Conservation (phyloP, 148 eudicot species). For the Rhododendron henanense region DNA sequence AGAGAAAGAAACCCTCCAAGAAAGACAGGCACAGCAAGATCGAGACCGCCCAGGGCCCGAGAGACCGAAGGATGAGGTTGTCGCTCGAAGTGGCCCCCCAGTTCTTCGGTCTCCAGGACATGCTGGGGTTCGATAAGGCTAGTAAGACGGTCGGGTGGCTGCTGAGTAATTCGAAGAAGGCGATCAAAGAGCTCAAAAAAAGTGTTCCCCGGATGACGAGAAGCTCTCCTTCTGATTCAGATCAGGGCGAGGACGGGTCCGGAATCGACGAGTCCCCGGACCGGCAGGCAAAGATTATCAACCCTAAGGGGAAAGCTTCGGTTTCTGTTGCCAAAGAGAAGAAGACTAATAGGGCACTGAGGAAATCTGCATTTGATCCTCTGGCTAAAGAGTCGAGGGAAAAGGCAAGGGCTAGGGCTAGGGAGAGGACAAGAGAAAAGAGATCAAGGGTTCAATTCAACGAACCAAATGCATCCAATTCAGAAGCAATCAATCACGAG, state of each 20-base stretch:
- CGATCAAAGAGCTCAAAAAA: conserved; percentile 32
- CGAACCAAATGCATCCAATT: background rate
- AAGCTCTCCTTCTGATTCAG: conserved; percentile 32
- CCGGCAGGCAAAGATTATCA: background rate
- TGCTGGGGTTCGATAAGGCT: conserved; percentile 52
- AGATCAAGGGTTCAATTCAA: conserved; percentile 1
- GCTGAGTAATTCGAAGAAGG: conserved; percentile 26
- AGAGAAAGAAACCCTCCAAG: conserved; percentile 26
- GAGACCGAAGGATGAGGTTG: conserved; percentile 61
- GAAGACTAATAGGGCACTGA: background rate
- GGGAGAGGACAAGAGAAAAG: conserved; percentile 25
- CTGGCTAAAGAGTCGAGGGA: conserved; percentile 18
- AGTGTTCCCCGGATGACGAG: background rate
- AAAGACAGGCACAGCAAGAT: conserved; percentile 76
- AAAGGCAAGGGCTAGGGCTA: conserved; percentile 24
- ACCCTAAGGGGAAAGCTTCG: background rate
- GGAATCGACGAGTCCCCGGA: conserved; percentile 9
- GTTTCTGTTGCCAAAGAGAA: background rate
- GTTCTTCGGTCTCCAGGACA: conserved; percentile 55
- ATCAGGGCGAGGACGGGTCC: conserved; percentile 31
- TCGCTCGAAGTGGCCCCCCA: conserved; percentile 51
- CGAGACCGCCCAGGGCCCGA: conserved; percentile 44
- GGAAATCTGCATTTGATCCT: conserved; percentile 9
- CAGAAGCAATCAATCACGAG: background rate
- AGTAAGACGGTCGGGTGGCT: conserved; percentile 58